Base-by-base conservation (phyloP, 257 asterid species). In the Ocimum tenuiflorum region DNA sequence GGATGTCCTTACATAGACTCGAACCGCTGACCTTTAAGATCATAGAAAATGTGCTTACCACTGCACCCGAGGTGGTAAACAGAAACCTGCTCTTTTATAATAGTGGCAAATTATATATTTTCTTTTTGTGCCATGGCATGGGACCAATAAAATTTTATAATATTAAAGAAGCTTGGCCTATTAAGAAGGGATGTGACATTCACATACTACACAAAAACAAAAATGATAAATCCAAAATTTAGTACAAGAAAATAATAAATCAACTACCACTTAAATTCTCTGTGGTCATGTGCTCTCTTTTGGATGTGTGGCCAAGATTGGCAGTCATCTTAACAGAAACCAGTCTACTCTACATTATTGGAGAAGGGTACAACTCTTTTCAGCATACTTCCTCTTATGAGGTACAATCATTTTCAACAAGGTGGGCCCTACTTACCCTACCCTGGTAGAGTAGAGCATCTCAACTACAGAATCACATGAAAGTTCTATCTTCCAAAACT, bases 281-380 rank as follows among this genome's bases (percentile, higher is more conserved):
- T 51, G 75, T 72, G 62, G 73, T 50, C 70, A 68, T 77, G 67
- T 72, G 56, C 55, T 55, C 78, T 29, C 69, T 60, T 9, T 5
- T 35, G n/a, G 45, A 49, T 55, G 10, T 71, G 58, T 67, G 77
- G 72, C 65, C 54, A 66, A 51, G 46, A 61, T 52, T 67, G 47
- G 36, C 36, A n/a, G 61, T 71, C 63, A 48, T 49, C 65, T 31
- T 38, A 19, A 36, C 52, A 54, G 41, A 76, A 49, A 60, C 36
- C 20, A 57, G 14, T 38, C 22, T 60, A 50, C 18, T 18, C 18
- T 18, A 31, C 64, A 63, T 72, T 63, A 71, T 63, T 63, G 20
- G 65, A 39, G 59, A 24, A 43, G 7, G 49, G 70, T 71, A 63
- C 71, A 70, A 54, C 60, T 55, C 41, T n/a, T 5, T 49, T 6